phyloP scores from a whole-genome alignment of 805 yeast species.

The Myxozyma kluyveri region DNA sequence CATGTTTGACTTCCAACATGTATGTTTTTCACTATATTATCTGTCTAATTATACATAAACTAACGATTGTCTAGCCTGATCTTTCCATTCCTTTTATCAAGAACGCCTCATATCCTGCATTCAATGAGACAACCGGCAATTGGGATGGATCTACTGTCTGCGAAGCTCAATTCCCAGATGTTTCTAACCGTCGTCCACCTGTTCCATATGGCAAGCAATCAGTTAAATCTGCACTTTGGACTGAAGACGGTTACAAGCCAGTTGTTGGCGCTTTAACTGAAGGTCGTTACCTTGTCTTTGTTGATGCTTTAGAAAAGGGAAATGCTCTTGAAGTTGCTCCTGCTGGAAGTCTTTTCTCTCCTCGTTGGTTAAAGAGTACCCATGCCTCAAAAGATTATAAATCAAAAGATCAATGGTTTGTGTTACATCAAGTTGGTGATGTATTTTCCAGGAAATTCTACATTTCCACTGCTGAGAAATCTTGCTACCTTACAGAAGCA shows the following conservation, averaged over 20 bases:
- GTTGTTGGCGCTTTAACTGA: slow-evolving; percentile 30
- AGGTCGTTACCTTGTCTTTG: slow-evolving; percentile 29
- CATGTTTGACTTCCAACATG: slow-evolving; percentile 30
- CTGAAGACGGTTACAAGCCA: slow-evolving; percentile 30
- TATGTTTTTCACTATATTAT: background rate
- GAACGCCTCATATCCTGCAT: slow-evolving; percentile 14
- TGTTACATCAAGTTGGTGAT: slow-evolving; percentile 14
- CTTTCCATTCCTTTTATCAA: slow-evolving; percentile 22
- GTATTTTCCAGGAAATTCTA: slow-evolving; percentile 12
- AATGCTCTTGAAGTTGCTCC: too few relatives aligned
- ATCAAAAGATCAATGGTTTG: slow-evolving; percentile 4
- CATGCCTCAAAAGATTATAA: slow-evolving; percentile 2
- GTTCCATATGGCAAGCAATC: slow-evolving; percentile 31
- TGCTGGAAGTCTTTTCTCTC: background rate
- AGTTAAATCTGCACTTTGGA: slow-evolving; percentile 12
- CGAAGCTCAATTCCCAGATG: slow-evolving; percentile 5
- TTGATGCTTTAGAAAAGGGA: too few relatives aligned
- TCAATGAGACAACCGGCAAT: background rate
- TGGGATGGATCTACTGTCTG: slow-evolving; percentile 21
- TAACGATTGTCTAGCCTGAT: slow-evolving; percentile 13
- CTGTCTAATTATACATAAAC: background rate
- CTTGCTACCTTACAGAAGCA: background rate
- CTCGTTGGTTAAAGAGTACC: slow-evolving; percentile 1
- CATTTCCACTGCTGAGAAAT: background rate
- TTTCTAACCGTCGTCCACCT: slow-evolving; percentile 22